Evolutionary conservation across 148 eudicot genomes (phyloP), one percentile per base, ranked within the genome.

Genomic region (Vaccinium corymbosum): DNA sequence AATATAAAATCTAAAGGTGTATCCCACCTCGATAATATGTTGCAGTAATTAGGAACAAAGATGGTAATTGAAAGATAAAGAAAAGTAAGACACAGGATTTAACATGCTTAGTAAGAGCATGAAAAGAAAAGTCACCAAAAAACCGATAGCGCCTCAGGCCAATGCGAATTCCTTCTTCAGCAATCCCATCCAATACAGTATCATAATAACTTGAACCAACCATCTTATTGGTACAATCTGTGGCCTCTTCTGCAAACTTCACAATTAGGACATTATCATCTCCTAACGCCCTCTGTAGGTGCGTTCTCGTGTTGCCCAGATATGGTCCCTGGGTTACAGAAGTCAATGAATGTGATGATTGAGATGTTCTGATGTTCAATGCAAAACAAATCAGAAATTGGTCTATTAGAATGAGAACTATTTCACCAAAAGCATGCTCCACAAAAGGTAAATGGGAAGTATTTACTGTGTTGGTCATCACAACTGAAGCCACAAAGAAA

Each of bases 181-280:
- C 77, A 84, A 93, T 83, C 62, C 70, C 89, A 55, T 76, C 75
- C 16, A 78, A 86, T 35, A 66, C 88, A 25, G 85, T 61, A 86
- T 27, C 83, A 56, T 64, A 78, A 42, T 55, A 48, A 73, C 64
- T 72, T 22, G 85, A 76, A 77, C 50, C 61, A 75, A 81, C 25
- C 79, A 82, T 53, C 20, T 25, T 46, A 42, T 82, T 42, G 1
- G 64, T 4, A 85, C 50, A 57, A 19, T 32, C 81, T 51, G 52
- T 57, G 68, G 84, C 81, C 17, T 87, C 87, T 81, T 87, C 90
- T 4, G 75, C 61, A 84, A 95, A 90, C 83, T 94, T 93, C 15
- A 95, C 97, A 42, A 87, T 83, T 50, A 95, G 61, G n/a, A 95
- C 91, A 52, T 95, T 95, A 46, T 91, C 93, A 84, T 95, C 98